These are phyloP conservation scores for Moesziomyces parantarcticus DNA, from an alignment of 1,284 basidiomycete genomes.

Conservation along the genomic window DNA sequence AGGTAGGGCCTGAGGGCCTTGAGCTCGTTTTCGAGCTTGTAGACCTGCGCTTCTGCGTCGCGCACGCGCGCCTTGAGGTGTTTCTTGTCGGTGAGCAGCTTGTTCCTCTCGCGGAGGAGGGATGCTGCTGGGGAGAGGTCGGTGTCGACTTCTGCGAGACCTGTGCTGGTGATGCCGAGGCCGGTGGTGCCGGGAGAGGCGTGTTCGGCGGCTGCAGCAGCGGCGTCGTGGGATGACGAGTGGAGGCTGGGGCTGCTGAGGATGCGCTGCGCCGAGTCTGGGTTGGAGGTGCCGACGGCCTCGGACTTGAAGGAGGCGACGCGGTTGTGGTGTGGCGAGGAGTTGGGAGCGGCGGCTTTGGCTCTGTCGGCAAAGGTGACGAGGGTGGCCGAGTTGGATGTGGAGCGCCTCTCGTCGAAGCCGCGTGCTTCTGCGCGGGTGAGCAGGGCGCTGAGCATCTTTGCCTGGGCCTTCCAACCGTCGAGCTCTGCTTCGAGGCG, in stretches of 20 bases:
- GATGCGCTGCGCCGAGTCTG: conserved; percentile 18
- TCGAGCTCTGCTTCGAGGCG: conserved; percentile 64
- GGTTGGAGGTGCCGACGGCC: conserved; percentile 1
- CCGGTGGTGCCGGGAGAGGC: conserved; percentile 24
- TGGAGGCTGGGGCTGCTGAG: conserved; percentile 37
- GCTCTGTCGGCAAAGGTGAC: conserved; percentile 35
- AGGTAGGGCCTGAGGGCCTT: conserved; percentile 58
- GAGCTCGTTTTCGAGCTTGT: conserved; percentile 64
- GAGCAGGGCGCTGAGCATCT: conserved; percentile 62
- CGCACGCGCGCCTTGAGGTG: conserved; percentile 60
- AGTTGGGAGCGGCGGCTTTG: conserved; percentile 24
- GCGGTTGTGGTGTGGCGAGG: conserved; percentile 27
- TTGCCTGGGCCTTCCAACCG: conserved; percentile 61
- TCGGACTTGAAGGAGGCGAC: conserved; percentile 31
- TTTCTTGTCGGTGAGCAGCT: conserved; percentile 64
- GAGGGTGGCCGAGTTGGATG: conserved; percentile 14
- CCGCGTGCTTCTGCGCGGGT: conserved; percentile 51
- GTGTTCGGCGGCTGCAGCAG: neutral
- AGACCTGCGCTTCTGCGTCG: conserved; percentile 63
- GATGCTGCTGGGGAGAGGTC: conserved; percentile 47
- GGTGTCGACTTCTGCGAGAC: conserved; percentile 26
- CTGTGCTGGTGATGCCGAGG: conserved; percentile 38
- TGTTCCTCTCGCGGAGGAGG: conserved; percentile 62
- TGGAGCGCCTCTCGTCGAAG: conserved; percentile 43
- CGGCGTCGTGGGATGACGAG: conserved; percentile 16